Base-by-base conservation (phyloP, 2,329 filamentous ascomycete species). In the Pyrenochaeta sp. region DNA sequence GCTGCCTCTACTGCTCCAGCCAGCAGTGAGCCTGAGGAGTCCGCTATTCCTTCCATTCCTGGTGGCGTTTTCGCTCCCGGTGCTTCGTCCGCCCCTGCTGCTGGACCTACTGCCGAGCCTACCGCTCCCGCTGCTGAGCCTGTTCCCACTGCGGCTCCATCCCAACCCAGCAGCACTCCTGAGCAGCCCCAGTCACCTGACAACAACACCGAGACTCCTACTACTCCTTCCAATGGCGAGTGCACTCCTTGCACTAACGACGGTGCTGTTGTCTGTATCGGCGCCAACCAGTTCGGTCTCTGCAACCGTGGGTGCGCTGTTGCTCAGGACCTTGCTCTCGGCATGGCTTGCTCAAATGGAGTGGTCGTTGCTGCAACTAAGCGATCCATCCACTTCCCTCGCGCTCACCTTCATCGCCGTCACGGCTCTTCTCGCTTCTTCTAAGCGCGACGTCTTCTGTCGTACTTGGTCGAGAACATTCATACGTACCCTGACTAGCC, bases 201-300 rank as follows among this genome's bases (percentile, higher is more conserved):
- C 28, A 60, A 54, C 48, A 58, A 58, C 53, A 50, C 19, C 19
- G 19, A 19, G 19, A 45, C 52, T 56, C 52, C 60, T 15, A 45
- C 59, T 15, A 54, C 64, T 5, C 52, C 63, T n/a, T 32, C 49
- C 36, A 53, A 53, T 30, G 61, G 58, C 13, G 62, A 66, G 54
- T 69, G 69, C 64, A 68, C 64, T 37, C 64, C 79, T 37, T 82
- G 81, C 74, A 68, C 72, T 13, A 73, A 65, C 37, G 74, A 79
- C 8, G 80, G 80, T 22, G 70, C 67, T 27, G 64, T 83, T 45
- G 71, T 82, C 54, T 83, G 81, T 72, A 79, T 81, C 36, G 79
- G 79, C 50, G 62, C 54, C 48, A 71, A 62, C 39, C 72, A 77
- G 27, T 83, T 79, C 54, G 81, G 80, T 32, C 70, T 82, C 36